A percentile compares a stretch with the other conserved stretches of the same genome.
phyloP scores from a whole-genome alignment of 2,329 filamentous ascomycete genomes.

The Mariannaea sp. region DNA sequence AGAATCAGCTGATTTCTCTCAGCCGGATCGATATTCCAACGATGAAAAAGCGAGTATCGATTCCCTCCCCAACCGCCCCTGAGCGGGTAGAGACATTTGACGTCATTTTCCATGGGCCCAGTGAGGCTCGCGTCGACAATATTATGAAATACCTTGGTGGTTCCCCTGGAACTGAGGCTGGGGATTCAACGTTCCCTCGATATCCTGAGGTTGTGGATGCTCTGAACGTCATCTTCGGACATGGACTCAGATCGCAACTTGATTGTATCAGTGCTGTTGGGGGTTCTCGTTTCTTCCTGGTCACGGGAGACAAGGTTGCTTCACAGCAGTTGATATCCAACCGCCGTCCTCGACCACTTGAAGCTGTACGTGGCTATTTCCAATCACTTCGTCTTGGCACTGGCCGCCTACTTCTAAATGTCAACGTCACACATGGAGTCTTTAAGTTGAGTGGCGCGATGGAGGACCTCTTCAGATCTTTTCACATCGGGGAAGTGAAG shows the following conservation, averaged over 20 bases:
- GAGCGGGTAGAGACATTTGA: slow-evolving; percentile 43
- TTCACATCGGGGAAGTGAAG: slow-evolving; percentile 27
- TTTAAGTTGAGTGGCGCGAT: slow-evolving; percentile 51
- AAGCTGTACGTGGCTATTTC: slow-evolving; percentile 58
- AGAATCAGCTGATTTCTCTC: slow-evolving; percentile 51
- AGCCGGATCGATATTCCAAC: slow-evolving; percentile 44
- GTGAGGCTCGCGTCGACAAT: slow-evolving; percentile 44
- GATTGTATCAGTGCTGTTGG: slow-evolving; percentile 49
- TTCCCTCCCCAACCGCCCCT: slow-evolving; percentile 41
- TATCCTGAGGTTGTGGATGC: slow-evolving; percentile 55
- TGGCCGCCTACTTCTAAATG: slow-evolving; percentile 58
- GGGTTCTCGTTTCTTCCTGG: slow-evolving; percentile 54
- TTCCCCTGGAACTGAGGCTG: slow-evolving; percentile 45
- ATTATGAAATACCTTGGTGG: slow-evolving; percentile 53
- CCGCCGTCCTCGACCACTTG: slow-evolving; percentile 39
- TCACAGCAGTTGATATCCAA: slow-evolving; percentile 35
- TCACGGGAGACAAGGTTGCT: slow-evolving; percentile 39
- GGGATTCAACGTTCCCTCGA: slow-evolving; percentile 51
- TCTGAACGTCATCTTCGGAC: slow-evolving; percentile 57
- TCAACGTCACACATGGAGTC: slow-evolving; percentile 59
- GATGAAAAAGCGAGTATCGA: slow-evolving; percentile 42
- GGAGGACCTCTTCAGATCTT: slow-evolving; percentile 40
- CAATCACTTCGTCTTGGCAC: slow-evolving; percentile 60
- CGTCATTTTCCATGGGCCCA: slow-evolving; percentile 50
- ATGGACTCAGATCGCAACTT: slow-evolving; percentile 45